Base-by-base conservation (phyloP, 768 basidiomycete species). In the Leccinum disarticulatum region DNA sequence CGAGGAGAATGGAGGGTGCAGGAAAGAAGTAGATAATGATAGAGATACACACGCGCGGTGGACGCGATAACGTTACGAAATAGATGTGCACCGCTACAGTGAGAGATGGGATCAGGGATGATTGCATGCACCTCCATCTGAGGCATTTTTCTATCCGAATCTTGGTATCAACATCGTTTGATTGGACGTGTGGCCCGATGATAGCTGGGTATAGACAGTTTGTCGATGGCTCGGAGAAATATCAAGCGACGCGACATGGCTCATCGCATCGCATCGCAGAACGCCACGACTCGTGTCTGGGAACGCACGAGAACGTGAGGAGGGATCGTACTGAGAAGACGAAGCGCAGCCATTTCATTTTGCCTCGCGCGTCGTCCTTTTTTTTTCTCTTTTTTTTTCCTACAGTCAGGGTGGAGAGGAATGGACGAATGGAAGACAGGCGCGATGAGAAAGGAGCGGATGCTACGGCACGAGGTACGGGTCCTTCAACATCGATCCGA, bases 1-100 rank as follows among this genome's bases (percentile, higher is more conserved):
- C 68, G 68, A 67, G 59, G 62, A 56, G 55, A 60, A 49, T 27
- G 30, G 57, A 62, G 28, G 48, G 49, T 25, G 15, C 15, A 28
- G 15, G n/a, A 33, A 52, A 13, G 8, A 11, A 33, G 31, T n/a
- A 52, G 31, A 10, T 25, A 60, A 28, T 27, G 36, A 60, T 46
- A 59, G 52, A 43, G 28, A 46, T 58, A 33, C 47, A 49, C 47
- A 27, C 47, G 47, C 14, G 22, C 14, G 22, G 51, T 15, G 10
- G 27, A 27, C 10, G 5, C 9, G 50, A 54, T 54, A 51, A 36
- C 8, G 25, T 25, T 36, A 56, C 43, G 41, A 58, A 15, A 58
- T 25, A 9, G 28, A 38, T 36, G 36, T 19, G n/a, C 11, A 25
- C 9, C 17, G 28, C 50, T 30, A 31, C 28, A 10, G 9, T 22